Base-by-base conservation (phyloP, 164 flowering plant species). In the Stephania cephalantha region DNA sequence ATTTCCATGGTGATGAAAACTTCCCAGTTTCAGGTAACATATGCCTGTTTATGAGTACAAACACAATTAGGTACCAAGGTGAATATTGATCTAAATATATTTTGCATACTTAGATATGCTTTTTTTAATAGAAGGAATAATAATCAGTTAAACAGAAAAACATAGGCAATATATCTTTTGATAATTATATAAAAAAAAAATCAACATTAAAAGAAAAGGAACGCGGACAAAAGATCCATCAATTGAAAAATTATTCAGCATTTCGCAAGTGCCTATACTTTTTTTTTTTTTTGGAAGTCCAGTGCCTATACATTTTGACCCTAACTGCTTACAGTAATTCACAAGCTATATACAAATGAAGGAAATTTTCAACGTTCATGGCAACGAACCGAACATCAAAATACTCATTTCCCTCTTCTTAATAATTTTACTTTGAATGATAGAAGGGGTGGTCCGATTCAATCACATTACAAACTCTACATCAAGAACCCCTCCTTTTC, bases 21-120 rank as follows among this genome's bases (percentile, higher is more conserved):
- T 74, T 50, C 79, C 84, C 81, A 81, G 80, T 79, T 84, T 90
- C 73, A 87, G 64, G 78, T 79, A 74, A 73, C 25, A 82, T 64
- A 68, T 76, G 65, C 90, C 95, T 90, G 88, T 79, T 42, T 65
- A 71, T 46, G 66, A 71, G 52, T 73, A 76, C 18, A 68, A 61
- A 63, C 35, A 68, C 11, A 55, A 69, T 73, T 68, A 74, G 52
- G 42, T 35, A 35, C 42, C 42, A 35, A 35, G 18, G 48, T 8
- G 18, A n/a, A 17, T 71, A 20, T 53, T 30, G 61, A 69, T 31
- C 20, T 25, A 22, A 31, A 20, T 30, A 12, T 22, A 63, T 20
- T 44, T n/a, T 25, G 17, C 7, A 65, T 71, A 70, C 42, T 22
- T 29, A 17, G 8, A 71, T 8, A 46, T 46, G 6, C 42, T 35